Percentiles rank a stretch among this genome's conserved stretches.
These are phyloP conservation scores for Rhododendron ferrugineum DNA, from an alignment of 148 eudicot genomes.

Conservation along the genomic window DNA sequence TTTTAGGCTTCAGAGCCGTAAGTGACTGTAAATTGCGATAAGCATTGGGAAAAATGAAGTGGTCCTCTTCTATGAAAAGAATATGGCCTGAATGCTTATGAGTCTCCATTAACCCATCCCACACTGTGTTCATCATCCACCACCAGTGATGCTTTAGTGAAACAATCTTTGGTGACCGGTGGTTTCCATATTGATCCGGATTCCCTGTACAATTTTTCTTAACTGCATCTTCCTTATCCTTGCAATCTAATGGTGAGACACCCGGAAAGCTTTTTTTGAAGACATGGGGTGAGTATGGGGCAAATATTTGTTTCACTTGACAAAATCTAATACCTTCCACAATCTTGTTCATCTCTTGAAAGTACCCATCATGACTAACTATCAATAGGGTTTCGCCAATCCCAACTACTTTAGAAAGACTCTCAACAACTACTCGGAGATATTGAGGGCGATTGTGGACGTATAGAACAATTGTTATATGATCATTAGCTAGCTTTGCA, in stretches of 20 bases:
- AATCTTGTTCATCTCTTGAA: conserved; percentile 79
- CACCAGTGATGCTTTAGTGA: conserved; percentile 99
- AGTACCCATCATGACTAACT: conserved; percentile 93
- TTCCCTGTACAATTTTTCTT: conserved; percentile 55
- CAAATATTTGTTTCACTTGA: conserved; percentile 88
- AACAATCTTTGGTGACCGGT: conserved; percentile 79
- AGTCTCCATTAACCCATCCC: conserved; percentile 88
- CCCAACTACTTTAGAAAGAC: conserved; percentile 71
- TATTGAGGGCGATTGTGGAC: conserved; percentile 95
- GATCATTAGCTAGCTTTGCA: conserved; percentile 59
- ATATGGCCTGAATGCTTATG: conserved; percentile 53
- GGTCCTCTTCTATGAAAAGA: conserved; percentile 94
- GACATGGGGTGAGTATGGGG: conserved; percentile 82
- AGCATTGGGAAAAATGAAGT: conserved; percentile 84
- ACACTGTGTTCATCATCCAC: conserved; percentile 99
- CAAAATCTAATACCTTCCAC: conserved; percentile 78
- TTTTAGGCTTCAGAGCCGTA: conserved; percentile 50
- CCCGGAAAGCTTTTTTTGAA: conserved; percentile 73
- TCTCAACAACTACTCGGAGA: conserved; percentile 62
- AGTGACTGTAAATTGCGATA: conserved; percentile 68
- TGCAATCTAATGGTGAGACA: conserved; percentile 64
- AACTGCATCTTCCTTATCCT: conserved; percentile 45
- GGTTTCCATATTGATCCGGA: conserved; percentile 91
- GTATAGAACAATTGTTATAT: conserved; percentile 70
- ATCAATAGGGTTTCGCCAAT: conserved; percentile 77